Conservation (phyloP, 2,329 filamentous ascomycete species). For the Neocucurbitaria cava region DNA sequence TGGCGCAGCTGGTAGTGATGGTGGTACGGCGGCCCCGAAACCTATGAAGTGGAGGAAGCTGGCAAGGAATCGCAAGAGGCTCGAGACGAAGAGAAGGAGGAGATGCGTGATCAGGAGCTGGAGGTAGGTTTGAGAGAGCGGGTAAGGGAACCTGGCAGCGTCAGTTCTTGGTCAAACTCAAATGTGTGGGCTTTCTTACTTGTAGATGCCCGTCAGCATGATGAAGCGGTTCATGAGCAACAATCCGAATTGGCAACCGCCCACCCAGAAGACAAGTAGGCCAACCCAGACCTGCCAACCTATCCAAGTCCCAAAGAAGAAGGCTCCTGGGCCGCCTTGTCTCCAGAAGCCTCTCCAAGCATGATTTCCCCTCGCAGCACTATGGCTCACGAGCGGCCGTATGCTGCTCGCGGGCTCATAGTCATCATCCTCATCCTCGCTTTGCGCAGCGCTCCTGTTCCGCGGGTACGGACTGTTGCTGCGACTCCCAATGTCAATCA, state of each 20-base stretch:
- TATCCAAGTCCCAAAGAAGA: conserved; percentile 55
- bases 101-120: conserved; percentile 60
- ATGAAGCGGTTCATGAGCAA: conserved; percentile 61
- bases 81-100: conserved; percentile 56
- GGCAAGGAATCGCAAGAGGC: conserved; percentile 56
- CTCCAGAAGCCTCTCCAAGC: conserved; percentile 37
- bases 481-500: conserved; percentile 53
- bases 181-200: conserved; percentile 28
- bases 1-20: conserved; percentile 46
- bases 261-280: conserved; percentile 57
- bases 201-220: conserved; percentile 57
- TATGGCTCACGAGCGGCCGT: conserved; percentile 46
- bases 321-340: conserved; percentile 56
- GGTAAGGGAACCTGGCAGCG: conserved; percentile 57
- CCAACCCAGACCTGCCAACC: conserved; percentile 59
- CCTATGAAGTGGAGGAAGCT: conserved; percentile 52
- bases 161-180: conserved; percentile 21
- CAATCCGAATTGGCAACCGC: conserved; percentile 56
- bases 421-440: conserved; percentile 58
- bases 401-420: conserved; percentile 46
- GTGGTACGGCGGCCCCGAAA: conserved; percentile 54
- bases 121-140: conserved; percentile 58
- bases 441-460: conserved; percentile 51
- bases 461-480: conserved; percentile 55
- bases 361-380: conserved; percentile 35